phyloP scores from a whole-genome alignment of 345 rosid genomes.

The Citropsis articulata region DNA sequence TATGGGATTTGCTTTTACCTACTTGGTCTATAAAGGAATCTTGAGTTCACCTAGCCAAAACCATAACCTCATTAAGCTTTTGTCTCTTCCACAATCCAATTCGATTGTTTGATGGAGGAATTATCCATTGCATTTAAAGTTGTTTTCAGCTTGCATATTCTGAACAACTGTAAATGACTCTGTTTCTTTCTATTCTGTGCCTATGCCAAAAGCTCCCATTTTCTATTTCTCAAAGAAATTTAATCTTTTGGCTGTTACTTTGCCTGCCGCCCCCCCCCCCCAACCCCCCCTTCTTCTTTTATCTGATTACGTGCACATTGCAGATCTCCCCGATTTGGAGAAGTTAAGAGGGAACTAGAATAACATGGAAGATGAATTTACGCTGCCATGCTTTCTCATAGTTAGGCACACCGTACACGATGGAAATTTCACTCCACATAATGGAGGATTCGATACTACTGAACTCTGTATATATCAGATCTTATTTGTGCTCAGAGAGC shows the following conservation, averaged over 20 bases:
- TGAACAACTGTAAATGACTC: background rate
- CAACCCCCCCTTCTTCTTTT: too few species aligned
- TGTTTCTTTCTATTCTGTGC: background rate
- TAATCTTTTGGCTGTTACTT: background rate
- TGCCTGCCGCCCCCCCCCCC: too few species aligned
- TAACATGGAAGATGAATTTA: conserved; percentile 4
- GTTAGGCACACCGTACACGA: background rate
- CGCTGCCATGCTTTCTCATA: background rate
- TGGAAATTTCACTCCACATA: background rate
- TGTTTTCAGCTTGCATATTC: background rate
- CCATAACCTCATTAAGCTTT: background rate
- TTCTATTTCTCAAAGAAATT: background rate
- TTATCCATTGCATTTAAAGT: background rate
- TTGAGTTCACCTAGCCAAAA: background rate
- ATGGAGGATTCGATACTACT: background rate
- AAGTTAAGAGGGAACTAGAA: conserved; percentile 62
- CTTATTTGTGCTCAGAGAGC: background rate
- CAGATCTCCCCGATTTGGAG: conserved; percentile 98
- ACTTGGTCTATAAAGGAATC: background rate
- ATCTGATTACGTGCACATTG: conserved; percentile 13
- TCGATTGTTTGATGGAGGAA: background rate
- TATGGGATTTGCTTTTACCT: background rate
- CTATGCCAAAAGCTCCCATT: background rate
- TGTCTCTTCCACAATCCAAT: background rate
- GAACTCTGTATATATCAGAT: background rate